phyloP scores from a whole-genome alignment of 345 rosid species.

The Clausena lansium region DNA sequence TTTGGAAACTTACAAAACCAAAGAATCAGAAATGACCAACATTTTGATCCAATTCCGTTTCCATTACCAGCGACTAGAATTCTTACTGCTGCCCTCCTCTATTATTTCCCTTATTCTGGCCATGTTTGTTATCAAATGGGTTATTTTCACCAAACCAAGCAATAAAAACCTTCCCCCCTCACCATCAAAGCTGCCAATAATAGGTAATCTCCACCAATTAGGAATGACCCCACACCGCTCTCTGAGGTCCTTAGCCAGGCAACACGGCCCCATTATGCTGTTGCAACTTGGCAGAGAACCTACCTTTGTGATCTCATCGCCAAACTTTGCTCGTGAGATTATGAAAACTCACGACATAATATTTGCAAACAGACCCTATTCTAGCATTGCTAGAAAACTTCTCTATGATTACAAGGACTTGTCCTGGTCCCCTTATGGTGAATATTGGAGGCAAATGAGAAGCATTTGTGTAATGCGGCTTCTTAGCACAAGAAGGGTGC shows the following conservation, averaged over 20 bases:
- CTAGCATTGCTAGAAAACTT: background rate
- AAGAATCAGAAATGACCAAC: background rate
- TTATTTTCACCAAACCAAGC: background rate
- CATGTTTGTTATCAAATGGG: background rate
- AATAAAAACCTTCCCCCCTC: constrained; percentile 20
- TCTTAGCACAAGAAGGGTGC: constrained; percentile 16
- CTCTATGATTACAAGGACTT: constrained; percentile 12
- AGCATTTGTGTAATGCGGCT: constrained; percentile 17
- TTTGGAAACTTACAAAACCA: background rate
- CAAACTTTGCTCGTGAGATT: constrained; percentile 12
- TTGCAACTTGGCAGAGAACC: constrained; percentile 16
- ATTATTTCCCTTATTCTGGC: background rate
- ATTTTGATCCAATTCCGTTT: background rate
- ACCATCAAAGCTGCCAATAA: constrained; percentile 18
- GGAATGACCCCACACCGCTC: constrained; percentile 10
- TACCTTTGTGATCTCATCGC: constrained; percentile 15
- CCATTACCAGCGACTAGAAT: background rate
- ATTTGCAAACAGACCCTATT: constrained; percentile 12
- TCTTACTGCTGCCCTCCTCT: background rate
- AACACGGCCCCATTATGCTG: constrained; percentile 20
- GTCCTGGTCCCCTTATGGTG: constrained; percentile 15
- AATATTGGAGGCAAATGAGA: constrained; percentile 26
- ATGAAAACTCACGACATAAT: constrained; percentile 14
- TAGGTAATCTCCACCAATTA: constrained; percentile 22
- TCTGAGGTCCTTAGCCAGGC: constrained; percentile 10